Conservation (phyloP, 2,329 filamentous ascomycete species). For the Colletotrichum spinosum region DNA sequence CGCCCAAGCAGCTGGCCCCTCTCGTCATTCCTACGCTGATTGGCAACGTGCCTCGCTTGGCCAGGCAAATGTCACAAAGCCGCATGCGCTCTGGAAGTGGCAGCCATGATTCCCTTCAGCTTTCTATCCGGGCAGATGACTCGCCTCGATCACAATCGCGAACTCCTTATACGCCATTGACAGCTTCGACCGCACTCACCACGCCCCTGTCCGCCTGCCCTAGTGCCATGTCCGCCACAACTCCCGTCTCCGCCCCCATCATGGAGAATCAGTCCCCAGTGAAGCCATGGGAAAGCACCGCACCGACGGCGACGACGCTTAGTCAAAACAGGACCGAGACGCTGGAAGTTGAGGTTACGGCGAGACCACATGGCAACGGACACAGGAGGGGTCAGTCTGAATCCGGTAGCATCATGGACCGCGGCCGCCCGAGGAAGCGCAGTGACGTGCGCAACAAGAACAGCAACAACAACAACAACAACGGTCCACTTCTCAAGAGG, state of each 20-base stretch:
- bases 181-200: slow-evolving; percentile 53
- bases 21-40: slow-evolving; percentile 62
- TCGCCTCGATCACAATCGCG: slow-evolving; percentile 56
- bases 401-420: slow-evolving; percentile 69
- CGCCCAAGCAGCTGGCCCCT: slow-evolving; percentile 66
- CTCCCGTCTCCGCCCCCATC: slow-evolving; percentile 60
- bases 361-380: slow-evolving; percentile 42
- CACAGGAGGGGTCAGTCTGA: slow-evolving; percentile 69
- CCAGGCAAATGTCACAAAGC: slow-evolving; percentile 54
- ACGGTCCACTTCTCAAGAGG: slow-evolving; percentile 50
- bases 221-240: slow-evolving; percentile 40
- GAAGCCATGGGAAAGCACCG: slow-evolving; percentile 55
- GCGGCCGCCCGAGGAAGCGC: slow-evolving; percentile 70
- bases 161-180: slow-evolving; percentile 59
- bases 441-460: slow-evolving; percentile 54
- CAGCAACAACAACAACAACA: slow-evolving; percentile 42
- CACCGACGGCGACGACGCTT: slow-evolving; percentile 42
- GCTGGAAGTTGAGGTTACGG: slow-evolving; percentile 47
- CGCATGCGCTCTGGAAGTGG: slow-evolving; percentile 60
- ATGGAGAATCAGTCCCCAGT: slow-evolving; percentile 57
- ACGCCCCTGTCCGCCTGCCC: slow-evolving; percentile 58
- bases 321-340: slow-evolving; percentile 44
- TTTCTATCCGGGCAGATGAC: slow-evolving; percentile 56
- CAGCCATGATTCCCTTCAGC: slow-evolving; percentile 53
- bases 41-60: slow-evolving; percentile 34